Evolutionary conservation across 352 stramenopile genomes (phyloP), one percentile per base, ranked within the genome.

Genomic region (Globisporangium nodosum): DNA sequence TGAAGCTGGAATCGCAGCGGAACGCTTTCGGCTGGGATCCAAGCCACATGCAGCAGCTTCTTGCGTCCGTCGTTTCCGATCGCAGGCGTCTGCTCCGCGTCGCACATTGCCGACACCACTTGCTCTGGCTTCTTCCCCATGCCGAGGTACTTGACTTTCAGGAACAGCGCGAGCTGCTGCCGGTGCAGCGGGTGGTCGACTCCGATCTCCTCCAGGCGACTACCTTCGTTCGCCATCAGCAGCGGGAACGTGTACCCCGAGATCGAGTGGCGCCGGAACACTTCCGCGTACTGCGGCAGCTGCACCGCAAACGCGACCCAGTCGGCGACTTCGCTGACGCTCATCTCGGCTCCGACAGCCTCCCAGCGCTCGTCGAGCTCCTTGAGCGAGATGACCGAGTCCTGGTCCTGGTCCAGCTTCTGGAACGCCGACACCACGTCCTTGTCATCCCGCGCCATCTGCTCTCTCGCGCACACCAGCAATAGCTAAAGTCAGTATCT

Each of bases 221-320:
- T 68, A 58, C 82, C 85, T 37, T 94, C 83, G 24, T 90, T 83
- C 24, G 87, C 81, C 85, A 94, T 94, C 21, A 94, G 66, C 56
- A 94, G 61, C 30, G 85, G 85, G 59, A 94, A 94, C 30, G 82
- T 94, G 59, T 94, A 94, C 3, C 85, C 85, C 1, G 82, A 92
- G 51, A 94, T 90, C 11, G 81, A 94, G 61, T 94, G 73, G 21
- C 75, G 58, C 40, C 78, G 81, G 59, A 94, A 91, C 18, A 89
- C 66, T 0, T 88, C 77, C 24, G 74, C 75, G 68, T 94, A 94
- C 68, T 94, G 85, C 5, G 85, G 85, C 11, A 94, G 52, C 49
- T 94, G 85, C 15, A 92, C 85, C 12, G 81, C 75, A 63, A 84
- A 92, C 13, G 79, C 67, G 27, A 94, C 74, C 85, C 85, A 94